phyloP scores from a whole-genome alignment of 805 yeast species.

The Candida ponderosae region DNA sequence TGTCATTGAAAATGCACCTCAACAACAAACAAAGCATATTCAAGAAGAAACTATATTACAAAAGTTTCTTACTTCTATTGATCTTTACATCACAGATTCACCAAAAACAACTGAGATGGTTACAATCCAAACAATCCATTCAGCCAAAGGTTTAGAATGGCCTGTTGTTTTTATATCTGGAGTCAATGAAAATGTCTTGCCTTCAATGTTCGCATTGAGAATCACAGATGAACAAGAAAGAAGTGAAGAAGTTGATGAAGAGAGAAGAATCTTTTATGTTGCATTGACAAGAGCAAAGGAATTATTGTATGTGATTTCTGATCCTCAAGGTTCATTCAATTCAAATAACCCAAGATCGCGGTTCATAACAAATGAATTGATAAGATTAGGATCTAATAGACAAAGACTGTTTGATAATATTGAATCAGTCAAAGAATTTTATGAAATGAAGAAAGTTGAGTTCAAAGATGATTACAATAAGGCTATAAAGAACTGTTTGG shows the following conservation, averaged over 20 bases:
- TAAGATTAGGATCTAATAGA: background rate
- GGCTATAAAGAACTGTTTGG: background rate
- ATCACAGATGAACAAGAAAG: constrained; percentile 18
- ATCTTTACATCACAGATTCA: constrained; percentile 23
- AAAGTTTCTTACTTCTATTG: constrained; percentile 27
- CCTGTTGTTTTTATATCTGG: constrained; percentile 83
- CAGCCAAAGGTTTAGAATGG: constrained; percentile 94
- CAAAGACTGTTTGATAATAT: background rate
- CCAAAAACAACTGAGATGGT: constrained; percentile 21
- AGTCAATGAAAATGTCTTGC: constrained; percentile 56
- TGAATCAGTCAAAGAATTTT: too few relatives aligned
- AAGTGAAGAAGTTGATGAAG: constrained; percentile 50
- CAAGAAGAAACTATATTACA: constrained; percentile 17
- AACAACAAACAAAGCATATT: too few relatives aligned
- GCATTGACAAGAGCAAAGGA: constrained; percentile 79
- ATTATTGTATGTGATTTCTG: constrained; percentile 32
- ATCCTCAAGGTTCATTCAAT: background rate
- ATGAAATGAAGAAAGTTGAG: background rate
- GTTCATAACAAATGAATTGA: background rate
- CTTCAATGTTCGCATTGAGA: constrained; percentile 42
- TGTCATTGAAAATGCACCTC: too few relatives aligned
- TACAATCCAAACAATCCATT: constrained; percentile 77
- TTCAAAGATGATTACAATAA: background rate
- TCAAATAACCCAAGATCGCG: background rate
- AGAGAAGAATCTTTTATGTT: constrained; percentile 78